A percentile compares a stretch with the other conserved stretches of the same genome.
phyloP scores from a whole-genome alignment of 441 rosid species.

The Jatropha multifida region DNA sequence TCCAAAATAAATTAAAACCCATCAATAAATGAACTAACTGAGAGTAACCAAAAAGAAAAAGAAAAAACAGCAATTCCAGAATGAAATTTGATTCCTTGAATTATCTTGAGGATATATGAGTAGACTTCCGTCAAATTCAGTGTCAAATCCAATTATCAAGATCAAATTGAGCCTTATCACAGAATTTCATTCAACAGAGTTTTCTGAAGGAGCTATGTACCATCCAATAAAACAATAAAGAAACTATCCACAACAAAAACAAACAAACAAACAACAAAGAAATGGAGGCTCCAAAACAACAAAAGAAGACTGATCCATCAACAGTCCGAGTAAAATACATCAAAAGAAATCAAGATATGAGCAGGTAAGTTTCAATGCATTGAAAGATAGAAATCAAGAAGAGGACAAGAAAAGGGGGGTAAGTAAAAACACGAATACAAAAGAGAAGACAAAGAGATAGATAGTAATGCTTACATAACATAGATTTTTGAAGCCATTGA shows the following conservation, averaged over 20 bases:
- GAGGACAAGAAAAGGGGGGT: background rate
- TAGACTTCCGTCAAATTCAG: background rate
- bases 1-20: background rate
- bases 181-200: background rate
- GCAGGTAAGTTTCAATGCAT: background rate
- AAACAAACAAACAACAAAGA: background rate
- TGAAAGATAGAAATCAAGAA: slow-evolving; percentile 1
- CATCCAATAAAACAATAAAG: background rate
- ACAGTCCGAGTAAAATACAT: background rate
- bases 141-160: background rate
- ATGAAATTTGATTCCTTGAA: background rate
- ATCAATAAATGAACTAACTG: background rate
- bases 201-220: background rate
- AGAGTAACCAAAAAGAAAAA: background rate
- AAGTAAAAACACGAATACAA: slow-evolving; percentile 2
- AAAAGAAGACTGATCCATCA: slow-evolving; percentile 4
- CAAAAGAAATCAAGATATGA: slow-evolving; percentile 3
- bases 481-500: slow-evolving; percentile 63
- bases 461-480: slow-evolving; percentile 47
- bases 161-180: background rate
- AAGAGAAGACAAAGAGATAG: slow-evolving; percentile 1
- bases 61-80: background rate
- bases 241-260: background rate
- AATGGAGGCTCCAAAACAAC: background rate
- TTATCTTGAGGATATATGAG: background rate